Evolutionary conservation across 2,329 filamentous ascomycete species (phyloP), one percentile per base, ranked within the genome.

Genomic region (Chrysoporthe puriensis): DNA sequence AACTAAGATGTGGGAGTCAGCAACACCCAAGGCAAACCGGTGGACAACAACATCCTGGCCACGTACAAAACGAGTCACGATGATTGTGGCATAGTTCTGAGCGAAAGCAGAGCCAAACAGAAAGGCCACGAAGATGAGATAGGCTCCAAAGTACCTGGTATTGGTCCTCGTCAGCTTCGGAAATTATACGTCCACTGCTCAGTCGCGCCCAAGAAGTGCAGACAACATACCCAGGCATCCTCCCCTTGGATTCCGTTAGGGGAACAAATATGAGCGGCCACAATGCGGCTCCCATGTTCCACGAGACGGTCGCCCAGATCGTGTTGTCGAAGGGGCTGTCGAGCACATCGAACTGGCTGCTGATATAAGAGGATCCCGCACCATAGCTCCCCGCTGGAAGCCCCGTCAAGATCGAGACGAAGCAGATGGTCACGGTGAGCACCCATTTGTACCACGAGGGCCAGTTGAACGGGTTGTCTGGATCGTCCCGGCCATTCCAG

Each of bases 391-490:
- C 63, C 3, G 66, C 66, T 18, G 66, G 66, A 4, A 68, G 62
- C 8, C 62, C 62, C 9, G 66, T 65, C 42, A 68, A 57, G 42
- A 68, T 65, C 8, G 66, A 68, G 3, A 68, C 57, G 43, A 68
- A 68, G 50, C 66, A 68, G 21, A 68, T 50, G 40, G 66, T 62
- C 16, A 68, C 62, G 6, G 66, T 68, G 16, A 68, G 58, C 50
- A 84, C 70, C 8, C 77, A 73, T 72, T 86, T 86, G 66, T 76
- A 76, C 79, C 80, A 82, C 0, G 73, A 73, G 0, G 83, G 77
- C 82, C 84, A 87, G 73, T 86, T 86, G 72, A 80, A 82, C 0
- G 84, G 84, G 42, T 85, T 85, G n/a, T 80, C 73, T 0, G 79
- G 80, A 66, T 86, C 84, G 69, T 82, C 73, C 0, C 80, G 77